Evolutionary conservation across 495 filamentous ascomycete genomes (phyloP), one percentile per base, ranked within the genome.

Genomic region (Neurospora sp.): DNA sequence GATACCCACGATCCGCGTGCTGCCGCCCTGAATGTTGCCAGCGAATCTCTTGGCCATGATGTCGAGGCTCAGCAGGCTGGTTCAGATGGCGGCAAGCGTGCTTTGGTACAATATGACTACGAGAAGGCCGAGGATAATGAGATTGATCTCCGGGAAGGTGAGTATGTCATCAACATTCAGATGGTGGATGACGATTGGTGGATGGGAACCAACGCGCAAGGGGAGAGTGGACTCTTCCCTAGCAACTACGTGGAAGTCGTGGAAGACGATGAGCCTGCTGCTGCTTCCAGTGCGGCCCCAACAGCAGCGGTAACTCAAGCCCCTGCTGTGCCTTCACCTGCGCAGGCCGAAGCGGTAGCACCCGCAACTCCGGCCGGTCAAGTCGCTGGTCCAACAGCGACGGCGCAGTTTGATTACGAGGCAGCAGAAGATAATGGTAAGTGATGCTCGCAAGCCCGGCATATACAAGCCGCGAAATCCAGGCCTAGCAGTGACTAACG

Each of bases 161-260:
- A 97, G 71, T 89, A 90, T 75, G 90, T 99, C 42, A 94, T 90
- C n/a, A 90, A 97, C 74, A 97, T 99, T 77, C 94, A 99, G 65
- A 96, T 97, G 93, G 94, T 99, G 2, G 96, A 99, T 74, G 87
- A 88, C 68, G 95, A 98, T 79, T 99, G 96, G 96, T 99, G 96
- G 96, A 90, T 96, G 87, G 96, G 96, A 12, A 89, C 89, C 71
- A 98, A 98, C 80, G 77, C 83, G 7, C 84, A 81, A 69, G 96
- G 96, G 72, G 92, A 98, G 78, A 87, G 84, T 40, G 96, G 96
- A 8, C 85, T 98, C 39, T 99, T 99, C 85, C 96, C 96, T 0
- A 95, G 93, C 80, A 98, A 97, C 82, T 99, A 98, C 73, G 96
- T 98, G 38, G 93, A 98, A 77, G 81, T 97, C 38, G 83, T 95